These are phyloP conservation scores for Starmera stellimalicola DNA, from an alignment of 1,139 yeast genomes.

Conservation along the genomic window DNA sequence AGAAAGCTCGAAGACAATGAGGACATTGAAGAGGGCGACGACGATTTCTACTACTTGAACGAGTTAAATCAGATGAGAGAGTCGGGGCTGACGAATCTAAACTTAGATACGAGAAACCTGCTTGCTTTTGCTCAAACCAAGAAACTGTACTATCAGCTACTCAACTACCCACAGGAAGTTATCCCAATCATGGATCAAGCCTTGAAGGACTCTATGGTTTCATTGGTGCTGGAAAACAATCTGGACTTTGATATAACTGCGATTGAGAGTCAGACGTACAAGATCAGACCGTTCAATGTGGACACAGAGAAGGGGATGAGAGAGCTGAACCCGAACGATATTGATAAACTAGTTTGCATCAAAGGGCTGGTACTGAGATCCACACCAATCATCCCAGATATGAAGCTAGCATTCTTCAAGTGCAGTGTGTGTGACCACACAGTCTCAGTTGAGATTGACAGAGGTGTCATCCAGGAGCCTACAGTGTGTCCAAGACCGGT, in stretches of 20 bases:
- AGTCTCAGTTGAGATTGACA: slow-evolving; percentile 81
- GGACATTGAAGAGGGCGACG: slow-evolving; percentile 38
- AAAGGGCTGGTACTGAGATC: slow-evolving; percentile 88
- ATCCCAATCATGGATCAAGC: slow-evolving; percentile 98
- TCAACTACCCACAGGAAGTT: slow-evolving; percentile 93
- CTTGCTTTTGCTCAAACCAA: slow-evolving; percentile 68
- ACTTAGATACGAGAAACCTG: slow-evolving; percentile 75
- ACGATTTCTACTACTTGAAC: slow-evolving; percentile 63
- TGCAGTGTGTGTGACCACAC: slow-evolving; percentile 95
- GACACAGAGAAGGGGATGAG: slow-evolving; percentile 76
- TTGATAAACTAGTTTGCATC: slow-evolving; percentile 83
- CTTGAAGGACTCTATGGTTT: slow-evolving; percentile 81
- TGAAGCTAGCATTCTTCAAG: slow-evolving; percentile 94
- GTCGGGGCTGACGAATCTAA: slow-evolving; percentile 73
- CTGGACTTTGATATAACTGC: slow-evolving; percentile 30
- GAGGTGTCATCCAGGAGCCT: slow-evolving; percentile 93
- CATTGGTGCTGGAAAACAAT: slow-evolving; percentile 55
- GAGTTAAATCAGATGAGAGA: slow-evolving; percentile 67
- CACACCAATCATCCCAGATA: slow-evolving; percentile 91
- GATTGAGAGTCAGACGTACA: slow-evolving; percentile 73
- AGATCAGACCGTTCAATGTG: slow-evolving; percentile 80
- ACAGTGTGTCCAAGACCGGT: slow-evolving; percentile 81
- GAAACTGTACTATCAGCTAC: slow-evolving; percentile 73
- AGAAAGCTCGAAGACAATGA: slow-evolving; percentile 52
- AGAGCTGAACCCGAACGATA: slow-evolving; percentile 90